Percentiles rank a stretch among this genome's conserved stretches.
These are phyloP conservation scores for Hypoxylon sp. DNA, from an alignment of 2,329 filamentous ascomycete species.

Conservation along the genomic window DNA sequence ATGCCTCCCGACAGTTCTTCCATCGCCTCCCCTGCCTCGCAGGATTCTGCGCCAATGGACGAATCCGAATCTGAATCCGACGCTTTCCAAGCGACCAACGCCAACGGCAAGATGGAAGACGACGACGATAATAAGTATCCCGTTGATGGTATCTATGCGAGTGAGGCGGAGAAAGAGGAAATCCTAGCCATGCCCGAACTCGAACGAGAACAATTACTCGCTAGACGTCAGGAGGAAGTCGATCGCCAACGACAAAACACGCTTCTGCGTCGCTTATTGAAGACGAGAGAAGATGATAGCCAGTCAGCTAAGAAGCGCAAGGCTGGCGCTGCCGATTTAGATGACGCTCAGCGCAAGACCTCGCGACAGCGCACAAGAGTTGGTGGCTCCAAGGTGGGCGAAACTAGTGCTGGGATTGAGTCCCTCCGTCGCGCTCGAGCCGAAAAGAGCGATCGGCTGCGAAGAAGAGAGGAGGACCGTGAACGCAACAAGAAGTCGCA, in stretches of 20 bases:
- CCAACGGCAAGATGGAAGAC: constrained; percentile 56
- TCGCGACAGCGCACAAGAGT: constrained; percentile 78
- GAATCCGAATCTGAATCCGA: constrained; percentile 87
- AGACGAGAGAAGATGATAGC: constrained; percentile 74
- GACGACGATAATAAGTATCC: constrained; percentile 78
- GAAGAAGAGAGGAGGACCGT: constrained; percentile 73
- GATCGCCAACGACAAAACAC: constrained; percentile 86
- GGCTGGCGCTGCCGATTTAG: constrained; percentile 81
- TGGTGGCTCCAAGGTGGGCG: constrained; percentile 75
- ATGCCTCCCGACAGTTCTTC: constrained; percentile 70
- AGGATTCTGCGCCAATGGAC: constrained; percentile 89
- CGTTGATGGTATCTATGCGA: constrained; percentile 87
- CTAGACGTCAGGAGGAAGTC: constrained; percentile 86
- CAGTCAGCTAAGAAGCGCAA: constrained; percentile 80
- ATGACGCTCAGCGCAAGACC: constrained; percentile 82
- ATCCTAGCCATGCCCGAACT: constrained; percentile 92
- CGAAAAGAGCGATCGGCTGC: constrained; percentile 75
- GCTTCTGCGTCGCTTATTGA: constrained; percentile 83
- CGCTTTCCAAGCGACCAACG: constrained; percentile 59
- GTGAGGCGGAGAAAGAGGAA: constrained; percentile 78
- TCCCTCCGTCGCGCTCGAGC: constrained; percentile 72
- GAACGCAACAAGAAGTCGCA: constrained; percentile 68
- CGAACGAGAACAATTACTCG: constrained; percentile 89
- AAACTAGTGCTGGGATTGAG: constrained; percentile 81
- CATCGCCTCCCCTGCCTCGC: constrained; percentile 78